Base-by-base conservation (phyloP, 2,329 filamentous ascomycete species). In the Ascochyta pisi region DNA sequence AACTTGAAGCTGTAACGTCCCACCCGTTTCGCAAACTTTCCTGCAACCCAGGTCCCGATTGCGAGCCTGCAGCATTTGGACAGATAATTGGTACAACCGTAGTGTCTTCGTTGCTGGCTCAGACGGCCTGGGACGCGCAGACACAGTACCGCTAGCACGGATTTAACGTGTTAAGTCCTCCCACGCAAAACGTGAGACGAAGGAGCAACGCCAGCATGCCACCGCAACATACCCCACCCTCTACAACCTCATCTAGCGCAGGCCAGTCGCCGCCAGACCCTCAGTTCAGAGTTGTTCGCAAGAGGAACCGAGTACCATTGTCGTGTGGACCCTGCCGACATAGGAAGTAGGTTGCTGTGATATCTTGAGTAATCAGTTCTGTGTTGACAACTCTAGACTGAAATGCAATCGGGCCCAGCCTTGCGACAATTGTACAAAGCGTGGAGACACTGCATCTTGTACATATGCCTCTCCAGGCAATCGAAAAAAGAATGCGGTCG, bases 381-480 rank as follows among this genome's bases (percentile, higher is more conserved):
- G 8, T 44, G 54, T 65, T 73, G 50, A 73, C 61, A 45, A 26
- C 45, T 41, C 56, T 60, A 86, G 83, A 69, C 85, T 95, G 77
- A 97, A 97, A 85, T 98, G 94, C 81, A 96, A 98, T 76, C 88
- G 95, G 70, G 87, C 86, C 60, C 86, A 92, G 63, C 94, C 94
- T 52, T 98, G 92, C 79, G 92, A 95, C 78, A 98, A 98, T 74
- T 98, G 94, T 76, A 87, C 91, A 56, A 96, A 96, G 79, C 89
- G 92, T 68, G 91, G 87, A 63, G 91, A 93, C 76, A 88, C 89
- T 13, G 79, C 84, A 51, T 89, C 91, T 54, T 98, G 94, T 79
- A 90, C 89, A 63, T 98, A 97, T 80, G 92, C 92, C 42, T 79
- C 83, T 66, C 78, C 81, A 31, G 81, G 77, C 49, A 83, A 87